Evolutionary conservation across 192 early-diverging fungal genomes (phyloP).

Genomic region (Chytriomyces sp.): DNA sequence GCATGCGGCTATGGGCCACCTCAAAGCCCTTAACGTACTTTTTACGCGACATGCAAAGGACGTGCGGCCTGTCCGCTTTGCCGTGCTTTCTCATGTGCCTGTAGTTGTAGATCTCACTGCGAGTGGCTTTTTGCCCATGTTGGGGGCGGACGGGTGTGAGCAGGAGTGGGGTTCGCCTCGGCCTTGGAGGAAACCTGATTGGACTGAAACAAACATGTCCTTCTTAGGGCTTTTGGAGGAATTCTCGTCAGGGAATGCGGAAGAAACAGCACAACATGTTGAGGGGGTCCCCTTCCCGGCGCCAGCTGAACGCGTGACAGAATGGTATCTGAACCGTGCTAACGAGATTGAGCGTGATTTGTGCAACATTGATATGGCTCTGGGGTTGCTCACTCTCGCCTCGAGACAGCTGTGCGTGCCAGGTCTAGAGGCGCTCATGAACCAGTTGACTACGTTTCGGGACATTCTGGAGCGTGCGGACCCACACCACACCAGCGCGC

Average conservation of each 20-base stretch:
- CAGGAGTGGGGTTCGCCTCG: conserved; percentile 44
- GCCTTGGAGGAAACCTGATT: conserved; percentile 52
- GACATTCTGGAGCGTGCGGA: conserved; percentile 13
- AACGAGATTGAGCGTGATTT: background rate
- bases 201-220: conserved; percentile 52
- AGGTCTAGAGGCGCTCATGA: conserved; percentile 5
- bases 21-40: conserved; percentile 60
- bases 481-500: background rate
- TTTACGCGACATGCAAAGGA: conserved; percentile 65
- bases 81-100: conserved; percentile 62
- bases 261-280: background rate
- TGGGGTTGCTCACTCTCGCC: background rate
- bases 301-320: background rate
- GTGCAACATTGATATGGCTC: background rate
- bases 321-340: conserved; percentile 18
- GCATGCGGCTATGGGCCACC: conserved; percentile 59
- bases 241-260: conserved; percentile 32
- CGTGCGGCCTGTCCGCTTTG: conserved; percentile 60
- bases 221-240: conserved; percentile 46
- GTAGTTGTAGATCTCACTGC: conserved; percentile 52
- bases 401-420: background rate
- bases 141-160: conserved; percentile 34
- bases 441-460: conserved; percentile 13
- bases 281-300: background rate
- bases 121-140: conserved; percentile 36